phyloP scores from a whole-genome alignment of 257 asterid genomes.

The Penstemon davidsonii region DNA sequence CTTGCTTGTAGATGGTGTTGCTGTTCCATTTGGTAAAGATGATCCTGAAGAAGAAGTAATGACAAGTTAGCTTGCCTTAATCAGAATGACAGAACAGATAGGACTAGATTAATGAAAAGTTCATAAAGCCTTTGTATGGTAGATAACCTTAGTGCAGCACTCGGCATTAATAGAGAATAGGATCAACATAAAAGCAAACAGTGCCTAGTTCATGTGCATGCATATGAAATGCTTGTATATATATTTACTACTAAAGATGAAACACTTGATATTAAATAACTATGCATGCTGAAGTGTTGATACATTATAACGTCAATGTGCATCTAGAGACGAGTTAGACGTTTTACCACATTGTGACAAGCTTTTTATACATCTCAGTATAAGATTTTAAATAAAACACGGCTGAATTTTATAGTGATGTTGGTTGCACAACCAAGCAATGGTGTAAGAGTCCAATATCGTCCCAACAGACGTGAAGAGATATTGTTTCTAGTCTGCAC shows the following conservation, averaged over 20 bases:
- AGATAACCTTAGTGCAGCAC: not conserved
- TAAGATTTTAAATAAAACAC: constrained; percentile 10
- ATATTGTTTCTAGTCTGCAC: not conserved
- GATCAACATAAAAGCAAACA: not conserved
- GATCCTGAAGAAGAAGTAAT: constrained; percentile 46
- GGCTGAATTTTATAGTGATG: not conserved
- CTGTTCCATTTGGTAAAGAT: constrained; percentile 61
- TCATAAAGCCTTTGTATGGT: not conserved
- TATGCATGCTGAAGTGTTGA: constrained; percentile 7
- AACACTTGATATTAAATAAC: constrained; percentile 1
- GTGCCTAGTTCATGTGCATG: not conserved
- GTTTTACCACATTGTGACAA: constrained; percentile 11
- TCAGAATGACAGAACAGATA: constrained; percentile 6
- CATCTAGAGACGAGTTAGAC: constrained; percentile 22
- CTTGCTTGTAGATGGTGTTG: constrained; percentile 59
- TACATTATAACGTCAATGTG: constrained; percentile 5
- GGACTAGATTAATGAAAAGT: not conserved
- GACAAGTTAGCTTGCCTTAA: constrained; percentile 18
- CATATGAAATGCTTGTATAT: not conserved
- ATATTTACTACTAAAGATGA: constrained; percentile 7
- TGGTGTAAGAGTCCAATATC: not conserved
- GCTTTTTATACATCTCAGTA: constrained; percentile 17
- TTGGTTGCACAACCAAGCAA: constrained; percentile 8
- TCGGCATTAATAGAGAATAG: constrained; percentile 13
- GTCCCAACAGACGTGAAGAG: constrained; percentile 5